A percentile compares a stretch with the other conserved stretches of the same genome.
These are phyloP conservation scores for Begonia loranthoides DNA, from an alignment of 306 rosid genomes.

Conservation along the genomic window DNA sequence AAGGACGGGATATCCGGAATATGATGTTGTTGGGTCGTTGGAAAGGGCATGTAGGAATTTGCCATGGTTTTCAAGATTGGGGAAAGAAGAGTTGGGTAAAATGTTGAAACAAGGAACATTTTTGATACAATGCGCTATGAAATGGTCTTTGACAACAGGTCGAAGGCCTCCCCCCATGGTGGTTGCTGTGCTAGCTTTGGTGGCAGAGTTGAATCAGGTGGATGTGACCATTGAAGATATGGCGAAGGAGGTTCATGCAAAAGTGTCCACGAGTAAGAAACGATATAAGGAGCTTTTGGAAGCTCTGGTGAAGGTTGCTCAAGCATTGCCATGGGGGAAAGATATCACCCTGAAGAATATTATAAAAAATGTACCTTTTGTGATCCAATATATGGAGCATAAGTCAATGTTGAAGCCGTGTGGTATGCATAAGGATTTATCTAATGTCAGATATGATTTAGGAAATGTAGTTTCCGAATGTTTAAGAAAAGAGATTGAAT, in stretches of 20 bases:
- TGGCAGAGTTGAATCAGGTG: conserved; percentile 46
- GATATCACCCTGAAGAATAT: conserved; percentile 53
- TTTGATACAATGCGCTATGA: conserved; percentile 51
- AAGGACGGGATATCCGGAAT: conserved; percentile 31
- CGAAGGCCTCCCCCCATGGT: conserved; percentile 59
- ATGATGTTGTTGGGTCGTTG: conserved; percentile 38
- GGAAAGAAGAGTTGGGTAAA: conserved; percentile 14
- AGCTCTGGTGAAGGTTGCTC: conserved; percentile 56
- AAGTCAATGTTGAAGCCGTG: conserved; percentile 36
- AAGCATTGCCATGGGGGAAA: conserved; percentile 79
- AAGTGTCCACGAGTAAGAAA: conserved; percentile 35
- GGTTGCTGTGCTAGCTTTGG: conserved; percentile 55
- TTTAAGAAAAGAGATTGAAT: conserved; percentile 18
- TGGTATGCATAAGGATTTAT: conserved; percentile 19
- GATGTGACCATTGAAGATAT: conserved; percentile 29
- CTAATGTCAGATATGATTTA: conserved; percentile 28
- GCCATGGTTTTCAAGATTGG: conserved; percentile 11
- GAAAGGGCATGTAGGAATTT: conserved; percentile 35
- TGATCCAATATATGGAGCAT: conserved; percentile 64
- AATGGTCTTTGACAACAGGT: conserved; percentile 74
- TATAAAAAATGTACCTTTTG: conserved; percentile 40
- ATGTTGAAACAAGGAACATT: conserved; percentile 54
- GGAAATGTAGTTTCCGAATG: conserved; percentile 35
- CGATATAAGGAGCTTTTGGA: conserved; percentile 55
- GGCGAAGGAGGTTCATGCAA: conserved; percentile 45